Evolutionary conservation across 371 early-diverging fungal genomes (phyloP), one percentile per base, ranked within the genome.

Genomic region (Coemansia linderi): DNA sequence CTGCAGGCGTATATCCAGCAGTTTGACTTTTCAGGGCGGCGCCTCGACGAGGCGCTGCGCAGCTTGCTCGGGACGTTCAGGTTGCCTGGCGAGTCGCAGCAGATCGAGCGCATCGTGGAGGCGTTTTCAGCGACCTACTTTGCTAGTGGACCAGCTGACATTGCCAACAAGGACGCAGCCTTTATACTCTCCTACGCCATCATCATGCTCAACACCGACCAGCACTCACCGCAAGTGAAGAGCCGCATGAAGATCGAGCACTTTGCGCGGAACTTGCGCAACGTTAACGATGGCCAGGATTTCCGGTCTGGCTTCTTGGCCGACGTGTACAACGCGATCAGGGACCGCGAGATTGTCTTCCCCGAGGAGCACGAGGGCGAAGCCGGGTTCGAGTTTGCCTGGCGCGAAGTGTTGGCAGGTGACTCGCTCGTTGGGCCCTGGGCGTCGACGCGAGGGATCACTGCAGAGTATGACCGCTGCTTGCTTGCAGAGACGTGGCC

Each of bases 181-280:
- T 92, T 91, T 70, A 83, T 94, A 10, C 84, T 97, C 41, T 85
- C 95, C 1, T 97, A 91, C 69, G 92, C 95, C 0, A 86, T 97
- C 43, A 90, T 97, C 69, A 89, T 96, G 89, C 81, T 98, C 60
- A 97, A 98, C 77, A 96, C 96, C 3, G 97, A 97, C 85, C 89
- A 93, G 72, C 95, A 97, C 72, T 96, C 92, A 82, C 92, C 88
- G 52, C 92, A 91, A 82, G 86, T 93, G 33, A 84, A 90, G 64
- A 83, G 84, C 13, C 93, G 95, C 65, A 96, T 96, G 91, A 84
- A 89, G 9, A 75, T 92, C n/a, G 90, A 92, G 15, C 92, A 93
- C 65, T 97, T 94, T 79, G 85, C 86, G 59, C 87, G 89, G 64
- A 95, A 94, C 71, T 73, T 93, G 37, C 84, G 91, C 24, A 91